Conservation (phyloP, 495 filamentous ascomycete species). For the Xylaria flabelliformis region DNA sequence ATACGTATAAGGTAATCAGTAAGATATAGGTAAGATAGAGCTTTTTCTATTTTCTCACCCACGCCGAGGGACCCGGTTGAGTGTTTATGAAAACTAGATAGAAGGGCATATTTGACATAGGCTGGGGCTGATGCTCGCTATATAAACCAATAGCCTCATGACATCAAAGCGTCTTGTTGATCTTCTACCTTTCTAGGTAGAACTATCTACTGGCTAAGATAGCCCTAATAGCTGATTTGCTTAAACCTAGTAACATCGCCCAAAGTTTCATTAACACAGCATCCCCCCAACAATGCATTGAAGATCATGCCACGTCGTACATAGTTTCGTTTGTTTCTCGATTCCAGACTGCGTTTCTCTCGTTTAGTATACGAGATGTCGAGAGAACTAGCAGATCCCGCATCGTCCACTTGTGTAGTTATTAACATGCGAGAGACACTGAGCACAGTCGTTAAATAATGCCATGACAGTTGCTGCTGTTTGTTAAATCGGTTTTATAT, state of each 20-base stretch:
- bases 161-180: slow-evolving; percentile 4
- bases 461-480: neutral
- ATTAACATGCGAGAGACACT: neutral
- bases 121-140: neutral
- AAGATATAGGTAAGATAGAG: neutral
- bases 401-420: neutral
- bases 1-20: neutral
- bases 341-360: neutral
- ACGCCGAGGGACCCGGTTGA: neutral
- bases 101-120: neutral
- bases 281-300: slow-evolving; percentile 12
- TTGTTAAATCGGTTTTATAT: no score
- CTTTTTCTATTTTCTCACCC: slow-evolving; percentile 1
- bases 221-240: neutral
- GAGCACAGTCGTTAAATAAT: neutral
- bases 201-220: slow-evolving; percentile 7
- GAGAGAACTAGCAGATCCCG: neutral
- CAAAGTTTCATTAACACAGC: neutral
- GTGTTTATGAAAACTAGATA: neutral
- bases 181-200: slow-evolving; percentile 4
- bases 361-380: neutral
- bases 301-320: slow-evolving; percentile 4
- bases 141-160: slow-evolving; percentile 3
- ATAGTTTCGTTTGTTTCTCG: neutral
- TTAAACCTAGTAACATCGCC: slow-evolving; percentile 2